Conservation (phyloP, 2,329 filamentous ascomycete species). For the Aspergillus quadricinctus region DNA sequence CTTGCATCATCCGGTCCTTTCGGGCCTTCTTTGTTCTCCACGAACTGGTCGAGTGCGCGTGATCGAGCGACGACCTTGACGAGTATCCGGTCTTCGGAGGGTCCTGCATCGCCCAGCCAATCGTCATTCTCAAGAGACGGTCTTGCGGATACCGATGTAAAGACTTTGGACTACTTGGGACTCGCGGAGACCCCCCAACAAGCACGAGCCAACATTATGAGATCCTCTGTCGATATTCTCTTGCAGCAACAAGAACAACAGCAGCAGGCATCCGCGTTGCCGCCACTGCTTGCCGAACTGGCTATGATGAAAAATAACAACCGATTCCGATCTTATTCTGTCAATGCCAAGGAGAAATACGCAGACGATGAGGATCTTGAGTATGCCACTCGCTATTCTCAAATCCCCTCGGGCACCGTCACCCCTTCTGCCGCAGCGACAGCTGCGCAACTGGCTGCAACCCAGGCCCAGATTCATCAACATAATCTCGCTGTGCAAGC, state of each 20-base stretch:
- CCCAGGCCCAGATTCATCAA: conserved; percentile 69
- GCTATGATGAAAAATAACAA: conserved; percentile 75
- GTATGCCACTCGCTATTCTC: conserved; percentile 57
- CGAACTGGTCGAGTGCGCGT: conserved; percentile 75
- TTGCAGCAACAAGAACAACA: conserved; percentile 51
- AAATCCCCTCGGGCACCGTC: conserved; percentile 55
- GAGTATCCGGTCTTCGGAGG: conserved; percentile 83
- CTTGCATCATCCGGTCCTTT: conserved; percentile 63
- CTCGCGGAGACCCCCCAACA: conserved; percentile 90
- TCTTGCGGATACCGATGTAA: conserved; percentile 79
- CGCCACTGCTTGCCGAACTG: conserved; percentile 69
- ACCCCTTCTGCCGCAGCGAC: conserved; percentile 55
- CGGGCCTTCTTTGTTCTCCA: conserved; percentile 81
- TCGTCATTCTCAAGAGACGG: conserved; percentile 84
- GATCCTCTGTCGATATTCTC: conserved; percentile 52
- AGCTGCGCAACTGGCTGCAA: conserved; percentile 56
- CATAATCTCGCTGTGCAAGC: conserved; percentile 93
- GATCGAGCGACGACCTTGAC: conserved; percentile 84
- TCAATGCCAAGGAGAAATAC: conserved; percentile 98
- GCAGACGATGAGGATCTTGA: conserved; percentile 82
- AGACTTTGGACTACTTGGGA: conserved; percentile 91
- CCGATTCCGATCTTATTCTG: conserved; percentile 93
- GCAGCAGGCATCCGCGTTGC: conserved; percentile 41
- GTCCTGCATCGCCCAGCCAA: conserved; percentile 78
- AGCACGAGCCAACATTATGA: conserved; percentile 65